Evolutionary conservation across 768 basidiomycete species (phyloP).

Genomic region (Auriscalpium vulgare): DNA sequence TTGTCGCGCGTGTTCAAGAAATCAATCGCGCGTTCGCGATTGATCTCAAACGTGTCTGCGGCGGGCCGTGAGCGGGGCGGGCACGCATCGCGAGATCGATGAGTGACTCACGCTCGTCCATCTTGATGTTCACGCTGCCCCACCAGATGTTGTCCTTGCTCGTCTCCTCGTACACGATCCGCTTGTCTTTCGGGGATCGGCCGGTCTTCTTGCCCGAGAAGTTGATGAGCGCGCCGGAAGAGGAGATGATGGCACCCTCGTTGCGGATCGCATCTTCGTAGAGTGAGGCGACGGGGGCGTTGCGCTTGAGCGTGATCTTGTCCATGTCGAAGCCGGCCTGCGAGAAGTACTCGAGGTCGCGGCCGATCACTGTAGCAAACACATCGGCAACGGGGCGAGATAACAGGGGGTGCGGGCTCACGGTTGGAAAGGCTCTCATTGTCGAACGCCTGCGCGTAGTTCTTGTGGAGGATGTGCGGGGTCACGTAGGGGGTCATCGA

Average conservation of each 20-base stretch:
- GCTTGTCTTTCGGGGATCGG: constrained; percentile 97
- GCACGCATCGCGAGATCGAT: not conserved
- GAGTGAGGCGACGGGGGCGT: constrained; percentile 80
- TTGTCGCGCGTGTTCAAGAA: constrained; percentile 98
- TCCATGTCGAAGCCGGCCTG: constrained; percentile 99
- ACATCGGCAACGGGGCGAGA: constrained; percentile 7
- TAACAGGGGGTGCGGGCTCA: constrained; percentile 28
- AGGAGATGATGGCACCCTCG: constrained; percentile 97
- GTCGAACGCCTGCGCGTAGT: constrained; percentile 73
- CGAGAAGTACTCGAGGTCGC: constrained; percentile 94
- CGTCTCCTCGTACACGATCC: constrained; percentile 96
- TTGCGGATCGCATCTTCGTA: constrained; percentile 98
- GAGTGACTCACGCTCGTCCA: constrained; percentile 76
- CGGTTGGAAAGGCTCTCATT: constrained; percentile 50
- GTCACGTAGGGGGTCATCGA: constrained; percentile 81
- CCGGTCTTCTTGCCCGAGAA: constrained; percentile 99
- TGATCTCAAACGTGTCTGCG: constrained; percentile 97
- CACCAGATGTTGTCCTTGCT: constrained; percentile 98
- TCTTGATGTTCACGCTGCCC: constrained; percentile 99
- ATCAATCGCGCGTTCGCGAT: constrained; percentile 97
- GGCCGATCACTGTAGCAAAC: constrained; percentile 64
- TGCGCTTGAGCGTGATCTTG: constrained; percentile 91
- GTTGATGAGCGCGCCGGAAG: constrained; percentile 96
- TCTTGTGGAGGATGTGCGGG: constrained; percentile 81
- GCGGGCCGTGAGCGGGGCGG: constrained; percentile 1